Base-by-base conservation (phyloP, 495 filamentous ascomycete genomes). In the Corynascus novoguineensis region DNA sequence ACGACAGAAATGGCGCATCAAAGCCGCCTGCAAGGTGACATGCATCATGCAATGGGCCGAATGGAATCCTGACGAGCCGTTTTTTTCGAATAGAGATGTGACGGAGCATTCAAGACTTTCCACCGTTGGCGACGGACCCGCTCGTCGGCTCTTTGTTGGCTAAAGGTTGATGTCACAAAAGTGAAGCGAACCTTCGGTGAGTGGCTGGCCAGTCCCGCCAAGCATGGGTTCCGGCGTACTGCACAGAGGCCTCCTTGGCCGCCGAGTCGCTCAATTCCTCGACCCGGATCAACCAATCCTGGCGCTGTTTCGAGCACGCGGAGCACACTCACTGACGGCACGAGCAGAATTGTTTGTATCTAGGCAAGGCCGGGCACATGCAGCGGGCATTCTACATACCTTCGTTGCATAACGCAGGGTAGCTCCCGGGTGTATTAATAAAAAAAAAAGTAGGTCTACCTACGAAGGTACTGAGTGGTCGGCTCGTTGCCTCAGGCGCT, bases 1-100 rank as follows among this genome's bases (percentile, higher is more conserved):
- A 12, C 46, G 37, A 59, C 32, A 22, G 52, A 68, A 68, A 68
- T 68, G 55, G 60, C 62, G 63, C 62, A 63, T 22, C 41, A 40
- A 35, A 54, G 50, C 42, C 44, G 41, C 37, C 32, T 54, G 57
- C 59, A 59, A 50, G 45, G 28, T 53, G 53, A 31, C 45, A 47
- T 56, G 64, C 64, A 64, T 59, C 32, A 24, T 40, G 49, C 49
- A 48, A 57, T 48, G 53, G 62, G 32, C 53, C 29, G 31, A 59
- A 64, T 50, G 50, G 17, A 14, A 48, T 14, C 31, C 21, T 41
- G 50, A 48, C 58, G 48, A 47, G 19, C 34, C 58, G 59, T 61
- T 56, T 50, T 41, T 53, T 12, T 61, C n/a, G n/a, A n/a, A n/a
- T n/a, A n/a, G n/a, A n/a, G n/a, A n/a, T n/a, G n/a, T n/a, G n/a